Conservation (phyloP, 768 basidiomycete species). For the Austroboletus festivus region DNA sequence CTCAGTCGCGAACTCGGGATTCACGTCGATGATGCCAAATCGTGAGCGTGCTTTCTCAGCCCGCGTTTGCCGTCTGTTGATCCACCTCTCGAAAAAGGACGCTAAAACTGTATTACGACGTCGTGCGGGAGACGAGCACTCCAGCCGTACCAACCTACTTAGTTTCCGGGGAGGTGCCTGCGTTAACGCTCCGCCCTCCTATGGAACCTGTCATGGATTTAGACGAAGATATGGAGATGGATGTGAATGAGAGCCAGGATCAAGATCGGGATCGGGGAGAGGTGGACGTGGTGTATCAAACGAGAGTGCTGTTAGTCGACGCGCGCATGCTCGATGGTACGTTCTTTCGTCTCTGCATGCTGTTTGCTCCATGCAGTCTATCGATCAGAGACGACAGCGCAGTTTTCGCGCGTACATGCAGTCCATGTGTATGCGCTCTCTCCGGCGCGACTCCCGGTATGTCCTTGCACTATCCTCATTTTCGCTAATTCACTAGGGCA, state of each 20-base stretch:
- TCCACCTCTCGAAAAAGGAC: constrained; percentile 44
- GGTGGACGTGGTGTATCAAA: constrained; percentile 43
- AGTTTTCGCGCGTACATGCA: constrained; percentile 50
- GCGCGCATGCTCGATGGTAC: constrained; percentile 65
- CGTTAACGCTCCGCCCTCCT: constrained; percentile 13
- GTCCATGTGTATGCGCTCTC: constrained; percentile 73
- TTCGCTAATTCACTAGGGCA: neutral
- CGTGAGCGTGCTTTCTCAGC: constrained; percentile 39
- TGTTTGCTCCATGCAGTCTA: neutral
- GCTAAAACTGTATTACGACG: constrained; percentile 54
- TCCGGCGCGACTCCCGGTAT: constrained; percentile 54
- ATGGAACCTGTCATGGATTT: constrained; percentile 38
- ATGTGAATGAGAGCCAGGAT: too few relatives aligned
- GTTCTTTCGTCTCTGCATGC: constrained; percentile 11
- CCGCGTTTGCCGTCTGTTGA: neutral
- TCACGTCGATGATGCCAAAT: constrained; percentile 78
- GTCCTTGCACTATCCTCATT: neutral
- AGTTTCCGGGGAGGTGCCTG: constrained; percentile 52
- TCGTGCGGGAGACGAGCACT: constrained; percentile 34
- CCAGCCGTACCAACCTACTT: constrained; percentile 62
- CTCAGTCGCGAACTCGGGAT: constrained; percentile 68
- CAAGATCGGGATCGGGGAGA: too few relatives aligned
- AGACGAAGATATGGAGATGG: too few relatives aligned
- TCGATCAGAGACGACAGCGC: constrained; percentile 46
- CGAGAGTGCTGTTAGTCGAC: constrained; percentile 55